These are phyloP conservation scores for Elsinoe fawcettii DNA, from an alignment of 2,329 filamentous ascomycete genomes.

Conservation along the genomic window DNA sequence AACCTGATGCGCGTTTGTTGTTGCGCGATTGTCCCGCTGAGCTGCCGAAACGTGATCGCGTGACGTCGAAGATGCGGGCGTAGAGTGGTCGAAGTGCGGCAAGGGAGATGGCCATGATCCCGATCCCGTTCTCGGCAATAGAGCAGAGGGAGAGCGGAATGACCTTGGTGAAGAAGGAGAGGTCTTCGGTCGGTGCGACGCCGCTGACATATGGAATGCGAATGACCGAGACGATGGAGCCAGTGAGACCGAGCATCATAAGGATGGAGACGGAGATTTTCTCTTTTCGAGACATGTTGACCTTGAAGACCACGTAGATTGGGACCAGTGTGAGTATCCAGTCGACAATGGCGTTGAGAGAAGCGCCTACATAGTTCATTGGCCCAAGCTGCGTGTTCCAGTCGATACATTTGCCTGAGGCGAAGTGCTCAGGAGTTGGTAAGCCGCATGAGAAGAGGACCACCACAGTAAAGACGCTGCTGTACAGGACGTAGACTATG, in stretches of 20 bases:
- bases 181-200: not conserved
- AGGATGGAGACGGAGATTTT: conserved; percentile 16
- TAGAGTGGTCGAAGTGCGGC: conserved; percentile 13
- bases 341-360: conserved; percentile 15
- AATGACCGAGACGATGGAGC: conserved; percentile 16
- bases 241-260: conserved; percentile 14
- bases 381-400: conserved; percentile 15
- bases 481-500: conserved; percentile 13
- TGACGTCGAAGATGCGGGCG: conserved; percentile 1
- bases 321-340: conserved; percentile 15
- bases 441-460: conserved; percentile 17
- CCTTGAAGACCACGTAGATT: conserved; percentile 14
- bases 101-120: conserved; percentile 17
- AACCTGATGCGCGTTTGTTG: not conserved
- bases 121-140: conserved; percentile 15
- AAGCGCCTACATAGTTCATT: conserved; percentile 15
- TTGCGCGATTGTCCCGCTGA: not conserved
- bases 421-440: conserved; percentile 4
- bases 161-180: conserved; percentile 15
- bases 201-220: conserved; percentile 16
- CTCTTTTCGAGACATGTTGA: conserved; percentile 13
- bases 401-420: conserved; percentile 15
- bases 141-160: conserved; percentile 15
- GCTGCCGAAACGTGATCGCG: not conserved
- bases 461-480: conserved; percentile 14